Percentiles rank a stretch among this genome's conserved stretches.
Conservation (phyloP, 495 filamentous ascomycete species). For the Bryoglossum gracile region DNA sequence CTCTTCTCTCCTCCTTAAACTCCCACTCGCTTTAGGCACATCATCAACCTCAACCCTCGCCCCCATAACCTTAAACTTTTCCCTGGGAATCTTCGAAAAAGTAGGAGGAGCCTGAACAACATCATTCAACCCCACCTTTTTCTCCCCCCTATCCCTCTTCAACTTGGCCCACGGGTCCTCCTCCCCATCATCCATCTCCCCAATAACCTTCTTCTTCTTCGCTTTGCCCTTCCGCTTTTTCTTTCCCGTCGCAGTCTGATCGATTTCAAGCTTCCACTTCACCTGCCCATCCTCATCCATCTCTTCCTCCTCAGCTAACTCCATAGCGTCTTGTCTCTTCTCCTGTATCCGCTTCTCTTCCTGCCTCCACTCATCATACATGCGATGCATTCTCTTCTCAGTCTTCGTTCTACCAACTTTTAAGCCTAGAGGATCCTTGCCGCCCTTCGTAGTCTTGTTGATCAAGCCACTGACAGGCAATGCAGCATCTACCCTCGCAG, state of each 20-base stretch:
- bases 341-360: conserved; percentile 50
- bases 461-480: conserved; percentile 65
- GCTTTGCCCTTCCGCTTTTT: conserved; percentile 47
- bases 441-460: conserved; percentile 39
- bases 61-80: conserved; percentile 64
- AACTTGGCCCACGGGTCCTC: conserved; percentile 81
- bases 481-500: conserved; percentile 76
- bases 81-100: conserved; percentile 54
- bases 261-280: conserved; percentile 45
- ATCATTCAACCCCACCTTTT: conserved; percentile 62
- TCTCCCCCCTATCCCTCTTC: conserved; percentile 48
- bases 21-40: conserved; percentile 70
- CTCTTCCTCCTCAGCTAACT: conserved; percentile 59
- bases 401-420: conserved; percentile 62
- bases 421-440: conserved; percentile 46
- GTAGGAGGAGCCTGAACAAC: conserved; percentile 75
- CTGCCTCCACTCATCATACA: conserved; percentile 76
- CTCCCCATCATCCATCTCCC: conserved; percentile 39
- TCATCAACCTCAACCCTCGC: conserved; percentile 65
- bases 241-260: conserved; percentile 24
- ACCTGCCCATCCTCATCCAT: conserved; percentile 52
- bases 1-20: conserved; percentile 76
- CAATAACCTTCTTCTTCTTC: conserved; percentile 34
- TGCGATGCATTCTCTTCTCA: conserved; percentile 71
- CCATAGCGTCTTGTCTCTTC: conserved; percentile 50